Conservation (phyloP, 2,329 filamentous ascomycete species). For the Cephalotrichum gorgonifer region DNA sequence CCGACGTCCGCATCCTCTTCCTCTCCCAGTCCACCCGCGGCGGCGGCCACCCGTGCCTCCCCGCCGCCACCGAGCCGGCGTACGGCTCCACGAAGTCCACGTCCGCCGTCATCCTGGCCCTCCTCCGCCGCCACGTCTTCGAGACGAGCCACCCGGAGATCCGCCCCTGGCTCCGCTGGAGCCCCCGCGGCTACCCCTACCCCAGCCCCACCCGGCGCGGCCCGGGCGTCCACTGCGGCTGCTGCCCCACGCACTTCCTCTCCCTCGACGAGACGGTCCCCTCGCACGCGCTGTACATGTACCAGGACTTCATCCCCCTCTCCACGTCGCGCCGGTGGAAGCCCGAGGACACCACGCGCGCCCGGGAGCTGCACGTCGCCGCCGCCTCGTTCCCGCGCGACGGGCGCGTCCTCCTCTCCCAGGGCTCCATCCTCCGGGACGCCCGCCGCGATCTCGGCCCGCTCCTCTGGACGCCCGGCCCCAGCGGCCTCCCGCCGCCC, state of each 20-base stretch:
- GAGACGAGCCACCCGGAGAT: constrained; percentile 4
- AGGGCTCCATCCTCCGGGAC: background rate
- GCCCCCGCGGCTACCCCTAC: background rate
- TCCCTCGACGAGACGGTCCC: background rate
- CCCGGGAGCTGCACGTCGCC: background rate
- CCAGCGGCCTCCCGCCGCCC: background rate
- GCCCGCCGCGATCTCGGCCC: background rate
- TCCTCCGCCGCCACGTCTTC: background rate
- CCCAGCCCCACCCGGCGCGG: background rate
- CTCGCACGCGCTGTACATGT: background rate
- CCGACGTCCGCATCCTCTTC: background rate
- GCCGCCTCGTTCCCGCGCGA: background rate
- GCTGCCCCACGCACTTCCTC: background rate
- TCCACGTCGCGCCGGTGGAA: background rate
- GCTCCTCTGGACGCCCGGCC: background rate
- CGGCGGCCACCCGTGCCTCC: background rate
- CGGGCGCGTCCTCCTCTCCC: background rate
- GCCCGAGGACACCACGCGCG: no score
- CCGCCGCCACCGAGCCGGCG: background rate
- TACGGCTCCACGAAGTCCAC: background rate
- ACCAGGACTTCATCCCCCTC: background rate
- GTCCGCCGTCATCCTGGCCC: background rate
- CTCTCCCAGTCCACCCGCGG: background rate
- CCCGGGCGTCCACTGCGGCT: background rate
- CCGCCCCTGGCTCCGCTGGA: background rate